Evolutionary conservation across 257 asterid genomes (phyloP).

Genomic region (Misopates orontium): DNA sequence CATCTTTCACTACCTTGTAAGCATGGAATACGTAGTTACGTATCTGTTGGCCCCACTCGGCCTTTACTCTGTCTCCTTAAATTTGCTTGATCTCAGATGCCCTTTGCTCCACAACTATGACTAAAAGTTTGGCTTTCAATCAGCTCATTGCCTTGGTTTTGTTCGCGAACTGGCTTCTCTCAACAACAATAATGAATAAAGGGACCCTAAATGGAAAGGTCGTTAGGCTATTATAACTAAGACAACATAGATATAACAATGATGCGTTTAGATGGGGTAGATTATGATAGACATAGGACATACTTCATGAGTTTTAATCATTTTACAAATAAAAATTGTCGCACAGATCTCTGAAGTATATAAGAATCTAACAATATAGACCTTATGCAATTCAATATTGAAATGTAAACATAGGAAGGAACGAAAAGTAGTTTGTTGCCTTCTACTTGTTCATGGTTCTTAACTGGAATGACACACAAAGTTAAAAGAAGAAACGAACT

Average conservation of each 20-base stretch:
- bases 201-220: not conserved
- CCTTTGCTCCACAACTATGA: slow-evolving; percentile 90
- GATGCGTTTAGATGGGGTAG: not conserved
- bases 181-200: slow-evolving; percentile 46
- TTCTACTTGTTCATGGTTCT: no score
- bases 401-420: no score
- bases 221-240: not conserved
- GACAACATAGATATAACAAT: not conserved
- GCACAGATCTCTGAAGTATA: no score
- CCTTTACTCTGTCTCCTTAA: slow-evolving; percentile 87
- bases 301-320: not conserved
- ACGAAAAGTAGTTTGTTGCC: no score
- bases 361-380: no score
- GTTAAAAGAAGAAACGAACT: no score
- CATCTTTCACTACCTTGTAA: slow-evolving; percentile 91
- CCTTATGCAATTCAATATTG: no score
- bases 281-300: not conserved
- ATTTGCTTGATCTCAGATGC: slow-evolving; percentile 96
- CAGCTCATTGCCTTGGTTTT: slow-evolving; percentile 90
- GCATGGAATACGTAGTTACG: slow-evolving; percentile 95
- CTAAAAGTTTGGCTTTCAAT: slow-evolving; percentile 80
- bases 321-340: no score
- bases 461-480: no score
- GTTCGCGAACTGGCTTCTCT: slow-evolving; percentile 81
- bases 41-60: slow-evolving; percentile 99